phyloP scores from a whole-genome alignment of 2,329 filamentous ascomycete genomes.

The Colletotrichum theobromicola region DNA sequence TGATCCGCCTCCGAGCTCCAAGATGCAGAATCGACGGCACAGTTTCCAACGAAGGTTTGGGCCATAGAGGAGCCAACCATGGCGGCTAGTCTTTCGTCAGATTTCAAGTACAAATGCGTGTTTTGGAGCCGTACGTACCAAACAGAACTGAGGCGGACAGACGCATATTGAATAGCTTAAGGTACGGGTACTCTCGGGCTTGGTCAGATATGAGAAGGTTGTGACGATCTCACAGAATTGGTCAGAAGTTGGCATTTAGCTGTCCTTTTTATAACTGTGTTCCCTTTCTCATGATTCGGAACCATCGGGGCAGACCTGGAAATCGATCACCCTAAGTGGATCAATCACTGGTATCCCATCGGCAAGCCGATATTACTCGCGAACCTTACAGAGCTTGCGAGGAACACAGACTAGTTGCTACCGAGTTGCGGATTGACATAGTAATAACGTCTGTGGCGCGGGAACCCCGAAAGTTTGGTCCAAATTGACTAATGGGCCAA shows the following conservation, averaged over 20 bases:
- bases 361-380: not conserved
- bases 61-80: not conserved
- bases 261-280: not conserved
- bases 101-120: not conserved
- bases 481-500: not conserved
- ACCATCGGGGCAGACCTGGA: not conserved
- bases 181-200: too few species aligned
- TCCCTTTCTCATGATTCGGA: not conserved
- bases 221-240: not conserved
- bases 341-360: not conserved
- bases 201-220: not conserved
- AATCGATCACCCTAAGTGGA: not conserved
- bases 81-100: not conserved
- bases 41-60: not conserved
- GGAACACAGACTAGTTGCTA: not conserved
- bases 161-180: not conserved
- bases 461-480: not conserved
- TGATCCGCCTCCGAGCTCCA: not conserved
- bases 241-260: not conserved
- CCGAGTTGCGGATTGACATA: not conserved
- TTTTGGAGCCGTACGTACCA: not conserved
- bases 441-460: fast-evolving
- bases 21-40: not conserved
- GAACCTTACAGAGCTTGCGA: not conserved
- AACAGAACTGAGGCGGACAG: not conserved